Evolutionary conservation across 1,139 yeast genomes (phyloP).

Genomic region (Yamadazyma kanchanaburiensis): DNA sequence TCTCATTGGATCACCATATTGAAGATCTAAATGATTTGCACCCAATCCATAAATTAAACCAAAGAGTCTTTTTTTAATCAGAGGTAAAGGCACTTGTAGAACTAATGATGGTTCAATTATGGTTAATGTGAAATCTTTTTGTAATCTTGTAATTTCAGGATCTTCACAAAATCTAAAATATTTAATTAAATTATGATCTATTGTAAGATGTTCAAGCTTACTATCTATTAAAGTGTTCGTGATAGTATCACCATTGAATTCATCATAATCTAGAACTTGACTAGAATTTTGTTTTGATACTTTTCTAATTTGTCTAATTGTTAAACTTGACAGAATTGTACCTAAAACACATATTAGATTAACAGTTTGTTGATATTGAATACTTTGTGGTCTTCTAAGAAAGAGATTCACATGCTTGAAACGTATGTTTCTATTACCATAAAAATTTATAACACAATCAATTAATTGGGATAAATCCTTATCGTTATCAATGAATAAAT

Average conservation of each 20-base stretch:
- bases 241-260: too few relatives aligned
- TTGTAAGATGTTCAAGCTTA: neutral
- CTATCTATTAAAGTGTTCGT: neutral
- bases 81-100: constrained; percentile 13
- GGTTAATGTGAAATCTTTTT: neutral
- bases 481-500: constrained; percentile 22
- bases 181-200: neutral
- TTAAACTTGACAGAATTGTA: constrained; percentile 5
- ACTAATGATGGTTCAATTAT: constrained; percentile 16
- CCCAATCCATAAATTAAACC: constrained; percentile 11
- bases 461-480: constrained; percentile 6
- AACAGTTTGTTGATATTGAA: constrained; percentile 15
- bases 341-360: constrained; percentile 12
- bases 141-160: neutral
- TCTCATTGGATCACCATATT: constrained; percentile 30
- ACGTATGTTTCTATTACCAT: too few relatives aligned
- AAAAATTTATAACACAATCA: neutral
- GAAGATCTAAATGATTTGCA: constrained; percentile 16
- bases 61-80: constrained; percentile 11
- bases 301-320: constrained; percentile 13
- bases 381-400: constrained; percentile 13
- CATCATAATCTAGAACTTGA: neutral
- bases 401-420: constrained; percentile 16
- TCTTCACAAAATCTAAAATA: neutral
- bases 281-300: neutral